These are phyloP conservation scores for Tetrapisispora namnaoensis DNA, from an alignment of 805 yeast species.

Conservation along the genomic window DNA sequence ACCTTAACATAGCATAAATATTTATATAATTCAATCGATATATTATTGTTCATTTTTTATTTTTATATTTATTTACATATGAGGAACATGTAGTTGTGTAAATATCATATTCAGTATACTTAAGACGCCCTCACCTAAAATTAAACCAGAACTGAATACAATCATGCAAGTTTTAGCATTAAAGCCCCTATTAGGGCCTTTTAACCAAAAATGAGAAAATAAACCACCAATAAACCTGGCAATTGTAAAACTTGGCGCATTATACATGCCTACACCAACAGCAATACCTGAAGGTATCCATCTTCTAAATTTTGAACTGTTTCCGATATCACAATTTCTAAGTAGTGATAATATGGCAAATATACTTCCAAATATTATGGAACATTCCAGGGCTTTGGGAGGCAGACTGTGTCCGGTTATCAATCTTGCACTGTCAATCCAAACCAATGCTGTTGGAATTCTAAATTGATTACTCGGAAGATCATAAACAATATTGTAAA, in stretches of 20 bases:
- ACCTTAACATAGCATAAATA: too few species aligned
- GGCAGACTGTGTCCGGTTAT: conserved; percentile 91
- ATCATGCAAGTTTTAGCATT: conserved; percentile 63
- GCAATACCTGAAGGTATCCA: conserved; percentile 92
- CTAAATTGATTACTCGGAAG: conserved; percentile 78
- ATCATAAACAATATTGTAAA: conserved; percentile 72
- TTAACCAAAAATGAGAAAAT: conserved; percentile 49
- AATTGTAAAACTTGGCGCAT: conserved; percentile 84
- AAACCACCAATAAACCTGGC: conserved; percentile 90
- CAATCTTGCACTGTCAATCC: conserved; percentile 92
- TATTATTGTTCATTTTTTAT: too few species aligned
- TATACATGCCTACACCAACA: conserved; percentile 93
- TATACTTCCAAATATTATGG: conserved; percentile 50
- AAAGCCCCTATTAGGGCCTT: conserved; percentile 28
- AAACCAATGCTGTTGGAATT: conserved; percentile 89
- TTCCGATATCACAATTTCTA: conserved; percentile 44
- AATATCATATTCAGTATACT: conserved; percentile 74
- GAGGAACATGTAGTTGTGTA: conserved; percentile 60
- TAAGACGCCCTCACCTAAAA: conserved; percentile 86
- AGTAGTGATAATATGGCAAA: conserved; percentile 63
- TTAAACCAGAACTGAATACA: conserved; percentile 84
- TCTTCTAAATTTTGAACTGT: conserved; percentile 31
- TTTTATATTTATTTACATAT: conserved; percentile 23
- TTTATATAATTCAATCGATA: too few species aligned
- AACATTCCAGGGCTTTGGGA: conserved; percentile 54